Conservation (phyloP, 805 yeast genomes). For the Wickerhamomyces sydowiorum region DNA sequence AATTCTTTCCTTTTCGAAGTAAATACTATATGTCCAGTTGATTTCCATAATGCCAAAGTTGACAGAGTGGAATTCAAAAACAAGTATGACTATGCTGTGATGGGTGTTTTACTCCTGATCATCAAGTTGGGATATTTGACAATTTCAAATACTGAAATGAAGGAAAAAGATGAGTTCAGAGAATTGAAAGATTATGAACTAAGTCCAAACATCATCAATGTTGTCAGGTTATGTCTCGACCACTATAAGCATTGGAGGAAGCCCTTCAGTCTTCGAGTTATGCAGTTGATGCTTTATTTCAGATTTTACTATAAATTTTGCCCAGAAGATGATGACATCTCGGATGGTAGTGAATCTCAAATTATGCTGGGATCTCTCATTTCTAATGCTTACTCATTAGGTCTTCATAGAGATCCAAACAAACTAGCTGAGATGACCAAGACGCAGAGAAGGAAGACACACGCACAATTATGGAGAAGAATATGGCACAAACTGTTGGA, state of each 20-base stretch:
- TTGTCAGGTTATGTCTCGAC: conserved; percentile 34
- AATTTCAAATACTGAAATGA: conserved; percentile 10
- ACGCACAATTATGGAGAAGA: conserved; percentile 19
- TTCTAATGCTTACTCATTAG: conserved; percentile 50
- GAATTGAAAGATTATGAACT: conserved; percentile 6
- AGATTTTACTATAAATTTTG: conserved; percentile 43
- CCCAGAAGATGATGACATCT: conserved; percentile 54
- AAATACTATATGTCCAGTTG: conserved; percentile 5
- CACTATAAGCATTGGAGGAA: conserved; percentile 43
- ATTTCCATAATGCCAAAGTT: conserved; percentile 2
- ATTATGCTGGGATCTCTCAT: conserved; percentile 41
- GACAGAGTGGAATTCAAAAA: conserved; percentile 5
- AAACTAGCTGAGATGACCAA: conserved; percentile 10
- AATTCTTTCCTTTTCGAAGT: conserved; percentile 14
- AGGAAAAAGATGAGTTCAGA: conserved; percentile 1
- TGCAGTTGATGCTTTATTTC: conserved; percentile 47
- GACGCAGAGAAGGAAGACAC: conserved; percentile 5
- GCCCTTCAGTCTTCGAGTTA: conserved; percentile 37
- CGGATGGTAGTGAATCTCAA: conserved; percentile 43
- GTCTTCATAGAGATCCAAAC: conserved; percentile 52
- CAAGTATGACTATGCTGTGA: conserved; percentile 17
- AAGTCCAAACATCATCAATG: conserved; percentile 5
- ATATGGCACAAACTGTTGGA: conserved; percentile 21
- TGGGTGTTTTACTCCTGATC: conserved; percentile 17
- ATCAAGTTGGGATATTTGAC: conserved; percentile 18